Evolutionary conservation across 1,284 basidiomycete species (phyloP), one percentile per base, ranked within the genome.

Genomic region (Ganoderma resinaceum): DNA sequence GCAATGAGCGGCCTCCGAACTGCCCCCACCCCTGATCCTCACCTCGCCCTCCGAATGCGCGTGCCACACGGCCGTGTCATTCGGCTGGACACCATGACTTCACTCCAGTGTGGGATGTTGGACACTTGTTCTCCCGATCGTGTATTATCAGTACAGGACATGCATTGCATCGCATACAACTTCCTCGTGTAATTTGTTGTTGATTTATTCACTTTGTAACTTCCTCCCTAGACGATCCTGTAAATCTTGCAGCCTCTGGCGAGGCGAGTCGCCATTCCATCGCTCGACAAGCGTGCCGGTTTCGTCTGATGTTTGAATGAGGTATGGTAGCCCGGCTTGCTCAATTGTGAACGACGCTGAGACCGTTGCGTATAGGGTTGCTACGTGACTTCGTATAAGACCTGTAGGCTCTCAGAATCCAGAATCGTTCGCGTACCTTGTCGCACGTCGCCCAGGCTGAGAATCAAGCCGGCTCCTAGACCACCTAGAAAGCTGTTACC

Each of bases 401-500:
- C 40, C 62, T 49, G 26, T 31, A 57, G 49, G 33, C 1, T 42
- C 20, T 43, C 38, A 9, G 37, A 38, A 4, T 9, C 29, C 7
- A 29, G n/a, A 61, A 43, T 31, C 31, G 40, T 62, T 33, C 8
- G 74, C 83, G 70, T 71, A 94, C 94, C 94, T 82, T 88, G 80
- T 60, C 85, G 83, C 14, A 91, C 79, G 76, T 95, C 86, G 0
- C 87, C 89, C 29, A 85, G 75, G 37, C 85, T 80, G 58, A 91
- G 73, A 16, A 83, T 70, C 61, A 96, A 77, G 0, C 95, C 95
- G 6, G 94, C 95, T 18, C 88, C 89, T 9, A 97, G 82, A 0
- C 95, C 93, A 12, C 95, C 96, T 40, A 97, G 81, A 78, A 96
- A 97, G 62, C 89, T 88, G 80, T 97, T 97, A 12, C 95, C 95